Evolutionary conservation across 257 asterid genomes (phyloP), one percentile per base, ranked within the genome.

Genomic region (Anisodus acutangulus): DNA sequence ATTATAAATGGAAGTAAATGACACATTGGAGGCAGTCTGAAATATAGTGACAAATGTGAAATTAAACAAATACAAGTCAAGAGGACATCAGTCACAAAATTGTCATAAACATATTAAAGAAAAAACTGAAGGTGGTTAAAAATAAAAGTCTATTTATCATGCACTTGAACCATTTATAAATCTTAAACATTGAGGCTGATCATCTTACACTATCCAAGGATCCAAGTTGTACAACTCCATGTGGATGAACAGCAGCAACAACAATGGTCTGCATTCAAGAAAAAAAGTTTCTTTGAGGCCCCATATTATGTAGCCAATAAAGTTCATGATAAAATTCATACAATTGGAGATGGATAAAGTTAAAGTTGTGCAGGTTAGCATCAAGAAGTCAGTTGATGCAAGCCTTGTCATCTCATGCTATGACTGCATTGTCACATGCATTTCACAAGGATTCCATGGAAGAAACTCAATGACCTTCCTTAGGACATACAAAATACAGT

Each of bases 181-280:
- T 53, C 47, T 51, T 66, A 8, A 53, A 22, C 5, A 17, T 63
- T 53, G 60, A 58, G 60, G 15, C 58, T 51, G 71, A 31, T 63
- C 26, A n/a, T 83, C 95, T 86, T 89, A 94, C 99, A 79, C 89
- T 89, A 82, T 94, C 90, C 72, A 92, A 76, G 86, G 97, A 91
- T 84, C 98, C 99, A 82, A 95, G 92, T 86, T 95, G 99, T 79
- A 95, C 88, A 79, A 93, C 97, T 86, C 99, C 99, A 71, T 89
- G 88, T 66, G 98, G 99, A 88, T 90, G 88, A 86, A 94, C 92
- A 79, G 95, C 91, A 83, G 93, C 93, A 84, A 93, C 95, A 57
- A 92, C 99, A 89, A 95, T 90, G 83, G 99, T 95, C 99, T 95
- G 96, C 89, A 88, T 71, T 82, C 83, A 55, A 86, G 76, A 86